These are phyloP conservation scores for Senna tora DNA, from an alignment of 306 rosid species.

Conservation along the genomic window DNA sequence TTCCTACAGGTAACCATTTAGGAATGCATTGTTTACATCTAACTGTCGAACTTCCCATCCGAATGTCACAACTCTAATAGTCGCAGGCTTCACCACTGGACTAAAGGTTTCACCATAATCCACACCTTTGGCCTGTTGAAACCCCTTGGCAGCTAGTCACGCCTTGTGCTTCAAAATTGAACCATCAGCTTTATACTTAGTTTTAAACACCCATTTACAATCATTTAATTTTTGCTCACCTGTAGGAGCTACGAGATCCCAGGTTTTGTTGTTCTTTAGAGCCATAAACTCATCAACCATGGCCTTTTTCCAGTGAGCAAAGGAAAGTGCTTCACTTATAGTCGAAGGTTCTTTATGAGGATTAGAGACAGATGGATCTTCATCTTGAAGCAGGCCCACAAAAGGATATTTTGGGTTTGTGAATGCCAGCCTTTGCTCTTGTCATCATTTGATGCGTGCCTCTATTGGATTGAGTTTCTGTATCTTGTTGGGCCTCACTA, in stretches of 20 bases:
- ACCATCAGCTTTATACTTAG: not conserved
- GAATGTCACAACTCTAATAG: not conserved
- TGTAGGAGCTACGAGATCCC: not conserved
- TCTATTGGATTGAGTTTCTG: no score
- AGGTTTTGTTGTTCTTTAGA: not conserved
- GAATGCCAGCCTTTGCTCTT: no score
- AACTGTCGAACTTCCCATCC: not conserved
- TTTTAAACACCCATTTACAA: not conserved
- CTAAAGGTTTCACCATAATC: not conserved
- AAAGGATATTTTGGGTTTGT: no score
- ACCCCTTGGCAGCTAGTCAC: not conserved
- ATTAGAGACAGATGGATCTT: no score
- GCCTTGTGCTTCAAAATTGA: not conserved
- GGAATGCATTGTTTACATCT: not conserved
- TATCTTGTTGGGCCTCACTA: no score
- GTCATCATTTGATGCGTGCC: no score
- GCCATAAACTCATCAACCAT: not conserved
- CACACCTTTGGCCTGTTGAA: not conserved
- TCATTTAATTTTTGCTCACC: not conserved
- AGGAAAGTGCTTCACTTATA: no score
- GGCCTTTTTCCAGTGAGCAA: not conserved
- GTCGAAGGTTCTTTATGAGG: no score
- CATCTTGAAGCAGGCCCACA: no score
- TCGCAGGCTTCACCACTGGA: not conserved
- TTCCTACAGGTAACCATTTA: not conserved